These are phyloP conservation scores for Fragosphaeria purpurea DNA, from an alignment of 2,329 filamentous ascomycete species.

Conservation along the genomic window DNA sequence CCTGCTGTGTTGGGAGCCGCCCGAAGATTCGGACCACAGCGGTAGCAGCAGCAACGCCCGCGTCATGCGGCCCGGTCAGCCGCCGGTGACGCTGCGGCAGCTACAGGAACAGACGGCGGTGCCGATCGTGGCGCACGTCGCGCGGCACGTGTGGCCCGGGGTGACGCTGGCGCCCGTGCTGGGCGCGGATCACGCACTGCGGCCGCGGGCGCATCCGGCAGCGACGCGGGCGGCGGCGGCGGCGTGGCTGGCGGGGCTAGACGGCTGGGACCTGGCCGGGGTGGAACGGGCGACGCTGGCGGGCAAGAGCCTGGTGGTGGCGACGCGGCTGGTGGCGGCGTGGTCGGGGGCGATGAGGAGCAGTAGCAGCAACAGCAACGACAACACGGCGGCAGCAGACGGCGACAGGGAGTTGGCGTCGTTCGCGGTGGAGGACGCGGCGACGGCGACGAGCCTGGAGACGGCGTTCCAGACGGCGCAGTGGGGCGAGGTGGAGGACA, in stretches of 20 bases:
- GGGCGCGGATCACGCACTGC: slow-evolving; percentile 58
- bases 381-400: slow-evolving; percentile 41
- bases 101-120: slow-evolving; percentile 61
- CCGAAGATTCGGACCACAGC: slow-evolving; percentile 32
- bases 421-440: slow-evolving; percentile 79
- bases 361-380: too few relatives aligned
- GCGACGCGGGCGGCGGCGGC: slow-evolving; percentile 67
- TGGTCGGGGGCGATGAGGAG: slow-evolving; percentile 49
- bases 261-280: slow-evolving; percentile 73
- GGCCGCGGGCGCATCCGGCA: slow-evolving; percentile 63
- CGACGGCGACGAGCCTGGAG: slow-evolving; percentile 68
- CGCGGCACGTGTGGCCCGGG: slow-evolving; percentile 70
- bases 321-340: slow-evolving; percentile 66
- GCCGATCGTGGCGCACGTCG: slow-evolving; percentile 63
- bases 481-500: slow-evolving; percentile 98
- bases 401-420: slow-evolving; percentile 20
- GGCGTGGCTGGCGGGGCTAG: slow-evolving; percentile 65
- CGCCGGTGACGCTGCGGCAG: slow-evolving; percentile 47
- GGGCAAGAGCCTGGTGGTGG: slow-evolving; percentile 76
- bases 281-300: slow-evolving; percentile 76
- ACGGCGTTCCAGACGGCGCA: slow-evolving; percentile 80
- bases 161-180: slow-evolving; percentile 70
- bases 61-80: neutral
- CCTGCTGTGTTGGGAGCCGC: slow-evolving; percentile 75
- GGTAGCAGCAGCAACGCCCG: neutral